Evolutionary conservation across 352 stramenopile species (phyloP).

Genomic region (Phytophthora rubi): DNA sequence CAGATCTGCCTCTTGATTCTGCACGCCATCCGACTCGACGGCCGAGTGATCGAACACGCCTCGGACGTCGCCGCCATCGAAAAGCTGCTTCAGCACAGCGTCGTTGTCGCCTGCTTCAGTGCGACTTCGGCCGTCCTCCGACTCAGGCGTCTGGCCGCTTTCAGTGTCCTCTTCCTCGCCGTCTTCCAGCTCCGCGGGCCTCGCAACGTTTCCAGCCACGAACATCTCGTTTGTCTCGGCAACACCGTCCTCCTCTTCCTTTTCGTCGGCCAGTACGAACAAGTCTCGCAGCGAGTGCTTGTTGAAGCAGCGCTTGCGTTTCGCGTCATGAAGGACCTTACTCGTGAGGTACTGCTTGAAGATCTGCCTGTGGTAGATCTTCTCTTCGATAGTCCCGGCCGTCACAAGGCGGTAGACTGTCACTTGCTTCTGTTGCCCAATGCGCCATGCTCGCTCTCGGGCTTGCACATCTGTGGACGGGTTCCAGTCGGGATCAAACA

Average conservation of each 20-base stretch:
- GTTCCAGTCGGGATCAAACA: constrained; percentile 99
- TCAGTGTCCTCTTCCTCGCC: constrained; percentile 34
- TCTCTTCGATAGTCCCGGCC: constrained; percentile 99
- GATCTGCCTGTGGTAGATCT: constrained; percentile 99
- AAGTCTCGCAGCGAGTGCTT: constrained; percentile 96
- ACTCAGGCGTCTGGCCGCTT: constrained; percentile 9
- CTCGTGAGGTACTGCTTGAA: constrained; percentile 99
- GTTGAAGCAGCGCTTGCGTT: constrained; percentile 97
- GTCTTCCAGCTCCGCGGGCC: constrained; percentile 54
- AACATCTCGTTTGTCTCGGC: constrained; percentile 95
- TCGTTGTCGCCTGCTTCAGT: constrained; percentile 70
- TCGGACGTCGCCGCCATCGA: constrained; percentile 91
- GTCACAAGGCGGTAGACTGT: constrained; percentile 94
- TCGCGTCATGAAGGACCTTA: constrained; percentile 96
- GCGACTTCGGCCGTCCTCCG: constrained; percentile 3
- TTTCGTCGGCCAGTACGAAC: constrained; percentile 90
- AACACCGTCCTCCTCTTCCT: constrained; percentile 58
- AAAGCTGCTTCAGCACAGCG: constrained; percentile 90
- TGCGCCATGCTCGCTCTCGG: constrained; percentile 97
- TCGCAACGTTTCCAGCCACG: constrained; percentile 82
- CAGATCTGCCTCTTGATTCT: constrained; percentile 90
- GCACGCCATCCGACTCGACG: constrained; percentile 87
- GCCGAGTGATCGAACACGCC: constrained; percentile 96
- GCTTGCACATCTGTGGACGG: constrained; percentile 96
- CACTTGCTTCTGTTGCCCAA: constrained; percentile 90